phyloP scores from a whole-genome alignment of 345 rosid species.

The Kandelia obovata region DNA sequence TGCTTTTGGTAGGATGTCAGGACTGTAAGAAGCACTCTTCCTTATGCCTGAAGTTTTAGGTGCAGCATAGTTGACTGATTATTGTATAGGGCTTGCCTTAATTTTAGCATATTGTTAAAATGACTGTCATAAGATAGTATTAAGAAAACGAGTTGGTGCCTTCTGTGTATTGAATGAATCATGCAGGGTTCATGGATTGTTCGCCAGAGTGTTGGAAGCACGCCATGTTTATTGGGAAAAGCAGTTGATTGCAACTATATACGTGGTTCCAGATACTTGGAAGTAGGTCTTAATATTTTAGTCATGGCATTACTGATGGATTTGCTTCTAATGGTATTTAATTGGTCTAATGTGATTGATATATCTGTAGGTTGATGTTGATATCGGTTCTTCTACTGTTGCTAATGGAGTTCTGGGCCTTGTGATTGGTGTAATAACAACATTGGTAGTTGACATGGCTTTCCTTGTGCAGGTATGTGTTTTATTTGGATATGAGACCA shows the following conservation, averaged over 20 bases:
- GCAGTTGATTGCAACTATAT: conserved; percentile 96
- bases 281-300: conserved; percentile 38
- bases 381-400: conserved; percentile 95
- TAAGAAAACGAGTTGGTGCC: too few species aligned
- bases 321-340: not conserved
- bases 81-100: not conserved
- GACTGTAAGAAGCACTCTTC: not conserved
- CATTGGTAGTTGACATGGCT: conserved; percentile 98
- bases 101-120: conserved; percentile 4
- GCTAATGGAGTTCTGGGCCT: conserved; percentile 99
- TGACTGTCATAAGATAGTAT: not conserved
- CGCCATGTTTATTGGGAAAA: conserved; percentile 93
- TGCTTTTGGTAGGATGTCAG: conserved; percentile 4
- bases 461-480: conserved; percentile 86
- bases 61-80: not conserved
- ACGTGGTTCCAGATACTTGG: conserved; percentile 77
- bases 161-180: conserved; percentile 1
- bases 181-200: conserved; percentile 98
- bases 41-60: not conserved
- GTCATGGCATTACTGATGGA: not conserved
- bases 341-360: conserved; percentile 14
- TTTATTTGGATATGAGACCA: conserved; percentile 11
- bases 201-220: conserved; percentile 98
- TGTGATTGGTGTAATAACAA: conserved; percentile 85
- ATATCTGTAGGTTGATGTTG: conserved; percentile 72